Evolutionary conservation across 345 rosid species (phyloP).

Genomic region (Kandelia obovata): DNA sequence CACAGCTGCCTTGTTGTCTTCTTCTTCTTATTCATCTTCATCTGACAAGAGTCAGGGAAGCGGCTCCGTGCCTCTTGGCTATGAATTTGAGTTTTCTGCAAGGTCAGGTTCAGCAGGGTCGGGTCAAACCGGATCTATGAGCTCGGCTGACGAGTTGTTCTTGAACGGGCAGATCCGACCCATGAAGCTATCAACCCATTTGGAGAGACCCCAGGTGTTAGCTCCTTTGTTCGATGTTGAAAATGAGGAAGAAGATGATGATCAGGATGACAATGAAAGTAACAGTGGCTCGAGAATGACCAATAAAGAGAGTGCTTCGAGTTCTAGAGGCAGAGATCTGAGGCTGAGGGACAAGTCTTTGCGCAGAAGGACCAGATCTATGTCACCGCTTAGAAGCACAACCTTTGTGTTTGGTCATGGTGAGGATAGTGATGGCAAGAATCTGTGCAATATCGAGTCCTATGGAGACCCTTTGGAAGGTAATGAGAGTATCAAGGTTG

Average conservation of each 20-base stretch:
- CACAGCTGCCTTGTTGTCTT: constrained; percentile 9
- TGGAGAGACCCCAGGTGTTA: constrained; percentile 73
- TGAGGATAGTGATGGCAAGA: constrained; percentile 11
- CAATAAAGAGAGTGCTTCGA: background rate
- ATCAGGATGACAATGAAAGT: background rate
- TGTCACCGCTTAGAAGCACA: constrained; percentile 69
- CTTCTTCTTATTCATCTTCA: background rate
- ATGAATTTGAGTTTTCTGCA: constrained; percentile 84
- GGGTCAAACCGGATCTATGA: constrained; percentile 53
- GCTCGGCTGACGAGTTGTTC: constrained; percentile 90
- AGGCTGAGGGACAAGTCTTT: constrained; percentile 63
- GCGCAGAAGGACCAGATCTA: constrained; percentile 77
- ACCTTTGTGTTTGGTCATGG: constrained; percentile 39
- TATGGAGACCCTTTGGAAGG: constrained; percentile 15
- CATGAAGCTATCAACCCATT: constrained; percentile 82
- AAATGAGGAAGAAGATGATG: constrained; percentile 43
- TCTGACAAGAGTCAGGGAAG: background rate
- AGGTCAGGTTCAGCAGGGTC: constrained; percentile 42
- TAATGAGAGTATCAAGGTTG: constrained; percentile 5
- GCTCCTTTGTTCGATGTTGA: constrained; percentile 73
- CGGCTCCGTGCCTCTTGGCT: constrained; percentile 27
- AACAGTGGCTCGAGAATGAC: constrained; percentile 5
- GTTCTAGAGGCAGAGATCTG: constrained; percentile 63
- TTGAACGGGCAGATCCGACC: constrained; percentile 91
- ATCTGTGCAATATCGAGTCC: background rate